These are phyloP conservation scores for Lunasporangiospora selenospora DNA, from an alignment of 192 early-diverging fungal genomes.

Conservation along the genomic window DNA sequence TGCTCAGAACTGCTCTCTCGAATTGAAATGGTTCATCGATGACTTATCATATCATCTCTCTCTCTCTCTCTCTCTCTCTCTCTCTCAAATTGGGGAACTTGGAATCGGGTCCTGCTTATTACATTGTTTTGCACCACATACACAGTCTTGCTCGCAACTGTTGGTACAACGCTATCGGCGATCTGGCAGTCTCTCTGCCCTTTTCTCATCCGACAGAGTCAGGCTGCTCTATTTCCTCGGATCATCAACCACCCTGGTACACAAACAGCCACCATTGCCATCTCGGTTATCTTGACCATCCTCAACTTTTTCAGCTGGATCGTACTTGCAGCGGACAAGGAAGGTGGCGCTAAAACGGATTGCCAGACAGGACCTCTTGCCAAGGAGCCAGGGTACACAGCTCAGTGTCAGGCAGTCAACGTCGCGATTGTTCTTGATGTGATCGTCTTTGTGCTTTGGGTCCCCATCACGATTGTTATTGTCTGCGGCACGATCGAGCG, in stretches of 20 bases:
- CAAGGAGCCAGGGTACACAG: constrained; percentile 1
- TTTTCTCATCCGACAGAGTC: constrained; percentile 38
- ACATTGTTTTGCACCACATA: too few species aligned
- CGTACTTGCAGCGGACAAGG: constrained; percentile 12
- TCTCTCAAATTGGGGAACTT: too few species aligned
- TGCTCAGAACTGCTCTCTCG: not conserved
- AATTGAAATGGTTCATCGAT: not conserved
- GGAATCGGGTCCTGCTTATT: too few species aligned
- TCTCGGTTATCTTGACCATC: constrained; percentile 39
- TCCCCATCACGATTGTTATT: constrained; percentile 44
- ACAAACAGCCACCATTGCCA: constrained; percentile 38
- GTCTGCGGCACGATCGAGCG: constrained; percentile 45
- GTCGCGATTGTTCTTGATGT: constrained; percentile 26
- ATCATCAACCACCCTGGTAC: constrained; percentile 43
- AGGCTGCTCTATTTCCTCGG: constrained; percentile 26
- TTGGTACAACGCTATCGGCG: constrained; percentile 26
- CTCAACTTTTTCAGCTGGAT: constrained; percentile 49
- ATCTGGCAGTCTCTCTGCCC: constrained; percentile 47
- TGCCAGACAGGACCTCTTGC: constrained; percentile 9
- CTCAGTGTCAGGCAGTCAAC: constrained; percentile 37
- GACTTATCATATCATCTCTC: not conserved
- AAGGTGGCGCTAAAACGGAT: constrained; percentile 18
- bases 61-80: not conserved
- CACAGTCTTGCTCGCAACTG: constrained; percentile 31
- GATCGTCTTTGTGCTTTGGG: constrained; percentile 40